These are phyloP conservation scores for Eucalyptus dawsonii DNA, from an alignment of 345 rosid species.

Conservation along the genomic window DNA sequence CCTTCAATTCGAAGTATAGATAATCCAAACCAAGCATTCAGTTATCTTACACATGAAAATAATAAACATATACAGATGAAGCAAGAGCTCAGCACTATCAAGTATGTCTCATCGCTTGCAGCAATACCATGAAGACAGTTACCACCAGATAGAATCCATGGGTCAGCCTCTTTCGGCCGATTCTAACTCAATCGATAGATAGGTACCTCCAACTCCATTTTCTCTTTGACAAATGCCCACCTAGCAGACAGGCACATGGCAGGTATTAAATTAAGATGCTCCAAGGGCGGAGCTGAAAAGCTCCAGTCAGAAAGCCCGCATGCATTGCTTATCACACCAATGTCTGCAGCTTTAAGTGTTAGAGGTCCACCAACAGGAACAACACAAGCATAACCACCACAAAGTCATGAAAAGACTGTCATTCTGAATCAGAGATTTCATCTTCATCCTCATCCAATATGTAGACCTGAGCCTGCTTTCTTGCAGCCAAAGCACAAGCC, in stretches of 20 bases:
- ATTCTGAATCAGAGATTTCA: neutral
- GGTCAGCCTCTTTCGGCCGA: no score
- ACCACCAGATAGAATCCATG: neutral
- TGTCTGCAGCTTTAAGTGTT: neutral
- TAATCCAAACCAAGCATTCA: neutral
- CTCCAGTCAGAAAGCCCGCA: neutral
- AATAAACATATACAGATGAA: neutral
- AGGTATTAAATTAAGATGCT: accelerated
- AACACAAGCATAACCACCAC: neutral
- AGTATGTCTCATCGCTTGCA: neutral
- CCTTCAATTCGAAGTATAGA: neutral
- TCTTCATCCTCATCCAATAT: slow-evolving; percentile 68
- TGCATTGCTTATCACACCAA: neutral
- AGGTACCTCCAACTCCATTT: accelerated
- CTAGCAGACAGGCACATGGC: neutral
- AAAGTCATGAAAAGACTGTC: accelerated
- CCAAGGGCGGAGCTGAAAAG: neutral
- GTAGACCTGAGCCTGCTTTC: slow-evolving; percentile 60
- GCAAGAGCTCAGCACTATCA: accelerated
- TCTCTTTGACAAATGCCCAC: accelerated
- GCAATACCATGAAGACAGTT: neutral
- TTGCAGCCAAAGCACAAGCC: slow-evolving; percentile 58
- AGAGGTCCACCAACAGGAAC: neutral
- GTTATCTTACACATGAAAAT: neutral
- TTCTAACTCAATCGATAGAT: neutral